Evolutionary conservation across 257 asterid species (phyloP), one percentile per base, ranked within the genome.

Genomic region (Solanum sejunctum): DNA sequence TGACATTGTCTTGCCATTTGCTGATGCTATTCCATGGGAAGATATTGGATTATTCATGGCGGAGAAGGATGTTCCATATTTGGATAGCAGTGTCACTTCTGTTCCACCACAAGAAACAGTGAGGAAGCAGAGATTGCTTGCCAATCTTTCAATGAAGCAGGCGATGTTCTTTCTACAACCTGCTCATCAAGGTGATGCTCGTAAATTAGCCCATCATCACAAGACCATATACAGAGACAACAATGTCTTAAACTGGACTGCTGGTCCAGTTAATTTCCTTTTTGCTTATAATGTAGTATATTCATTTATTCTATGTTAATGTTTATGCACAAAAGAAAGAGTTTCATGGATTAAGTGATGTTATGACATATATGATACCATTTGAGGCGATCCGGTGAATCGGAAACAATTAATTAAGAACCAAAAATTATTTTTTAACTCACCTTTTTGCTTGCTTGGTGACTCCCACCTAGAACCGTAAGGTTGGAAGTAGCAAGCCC

Each of bases 111-210:
- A 91, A 8, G 92, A 87, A 49, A 80, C 47, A 45, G 10, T 73
- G 81, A 73, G 58, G 81, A 73, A 21, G 60, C 60, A 73, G 41
- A 73, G 81, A 80, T 60, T 91, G 16, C 91, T 90, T 1, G 92
- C 91, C 1, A 91, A 90, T 84, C 92, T 91, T 47, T 89, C 93
- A 2, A 91, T 91, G 92, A 91, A 91, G 84, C 90, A 89, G 86
- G 92, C 94, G 7, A 90, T 91, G 94, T 26, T 91, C 20, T 91
- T 91, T 87, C 92, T 91, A 57, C 94, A 87, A 83, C 94, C 94
- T 72, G 57, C 81, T 72, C 81, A 72, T 45, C 58, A n/a, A 72
- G 81, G 81, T 45, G 81, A 72, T 72, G 39, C n/a, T 45, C 57
- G 81, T n/a, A 89, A 90, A 61, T 88, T 89, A 32, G 92, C 92